Evolutionary conservation across 208 protist species (phyloP), one percentile per base, ranked within the genome.

Genomic region (Trypanosoma boissoni): DNA sequence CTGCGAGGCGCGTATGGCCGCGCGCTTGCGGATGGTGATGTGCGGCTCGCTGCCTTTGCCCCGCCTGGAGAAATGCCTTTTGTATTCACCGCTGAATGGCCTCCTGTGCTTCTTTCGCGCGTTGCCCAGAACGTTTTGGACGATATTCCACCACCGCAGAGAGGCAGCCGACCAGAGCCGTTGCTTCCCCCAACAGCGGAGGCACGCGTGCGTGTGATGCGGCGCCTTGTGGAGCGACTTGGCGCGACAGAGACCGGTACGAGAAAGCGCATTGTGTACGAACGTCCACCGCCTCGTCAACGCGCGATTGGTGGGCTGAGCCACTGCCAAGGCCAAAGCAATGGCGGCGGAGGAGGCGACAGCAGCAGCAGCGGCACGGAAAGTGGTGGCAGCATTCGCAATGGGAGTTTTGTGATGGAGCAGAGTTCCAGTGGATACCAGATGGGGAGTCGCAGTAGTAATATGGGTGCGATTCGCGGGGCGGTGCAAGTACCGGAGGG

Each of bases 201-300:
- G 51, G 54, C 72, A 34, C 70, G 66, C 2, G 49, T 88, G 4
- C 43, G 24, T 2, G 76, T 91, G 18, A 43, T 91, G 58, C 63
- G 71, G 8, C 81, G 80, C 53, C 78, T 90, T 31, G 84, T 94
- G 20, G 56, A 68, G 6, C 73, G 87, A 0, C 63, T 94, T 7
- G 48, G 42, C 36, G 43, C 37, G 1, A 62, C 84, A 29, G 36
- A 74, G 8, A 59, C 68, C 21, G 29, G 29, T 20, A 65, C 69
- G 37, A 60, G n/a, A n/a, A n/a, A 79, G 41, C 78, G 88, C 44
- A 41, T 55, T 27, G 67, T 70, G 0, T 64, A 76, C 8, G 60
- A 78, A 26, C 27, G 62, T 8, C 44, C 58, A 41, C 53, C 71
- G 20, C 49, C 59, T 4, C 7, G n/a, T n/a, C n/a, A n/a, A n/a